phyloP scores from a whole-genome alignment of 2,329 filamentous ascomycete genomes.

The Aureobasidium leucospermi region DNA sequence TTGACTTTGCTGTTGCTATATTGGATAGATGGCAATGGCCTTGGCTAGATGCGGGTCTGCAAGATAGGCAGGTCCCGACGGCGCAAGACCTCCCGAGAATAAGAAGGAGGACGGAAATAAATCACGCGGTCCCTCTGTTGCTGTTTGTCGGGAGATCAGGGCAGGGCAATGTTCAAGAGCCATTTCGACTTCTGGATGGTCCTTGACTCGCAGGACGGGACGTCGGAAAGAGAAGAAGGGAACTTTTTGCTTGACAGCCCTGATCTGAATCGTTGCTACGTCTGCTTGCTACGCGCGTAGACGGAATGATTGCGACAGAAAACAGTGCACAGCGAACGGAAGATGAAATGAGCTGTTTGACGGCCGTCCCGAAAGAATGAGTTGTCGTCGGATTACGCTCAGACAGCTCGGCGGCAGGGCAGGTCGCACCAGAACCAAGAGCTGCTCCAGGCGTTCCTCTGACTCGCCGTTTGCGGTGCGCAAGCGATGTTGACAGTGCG shows the following conservation, averaged over 20 bases:
- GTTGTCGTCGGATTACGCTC: conserved; percentile 7
- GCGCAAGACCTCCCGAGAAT: background rate
- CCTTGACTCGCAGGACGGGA: background rate
- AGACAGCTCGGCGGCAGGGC: background rate
- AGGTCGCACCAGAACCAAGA: background rate
- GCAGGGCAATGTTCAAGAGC: background rate
- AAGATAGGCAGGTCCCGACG: background rate
- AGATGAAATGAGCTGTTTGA: background rate
- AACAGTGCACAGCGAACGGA: background rate
- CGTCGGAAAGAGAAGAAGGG: background rate
- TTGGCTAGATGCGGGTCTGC: background rate
- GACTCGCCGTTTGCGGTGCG: background rate
- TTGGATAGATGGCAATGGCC: background rate
- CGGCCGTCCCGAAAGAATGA: background rate
- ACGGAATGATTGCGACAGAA: background rate
- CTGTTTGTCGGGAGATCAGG: background rate
- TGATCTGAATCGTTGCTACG: background rate
- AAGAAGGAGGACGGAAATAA: background rate
- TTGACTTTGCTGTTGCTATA: background rate
- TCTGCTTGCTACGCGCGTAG: background rate
- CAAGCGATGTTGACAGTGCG: conserved; percentile 4
- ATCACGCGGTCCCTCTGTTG: background rate
- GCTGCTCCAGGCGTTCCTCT: conserved; percentile 9
- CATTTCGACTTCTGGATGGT: background rate
- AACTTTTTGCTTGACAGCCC: background rate